These are phyloP conservation scores for Arthroderma sp. DNA, from an alignment of 2,329 filamentous ascomycete genomes.

Conservation along the genomic window DNA sequence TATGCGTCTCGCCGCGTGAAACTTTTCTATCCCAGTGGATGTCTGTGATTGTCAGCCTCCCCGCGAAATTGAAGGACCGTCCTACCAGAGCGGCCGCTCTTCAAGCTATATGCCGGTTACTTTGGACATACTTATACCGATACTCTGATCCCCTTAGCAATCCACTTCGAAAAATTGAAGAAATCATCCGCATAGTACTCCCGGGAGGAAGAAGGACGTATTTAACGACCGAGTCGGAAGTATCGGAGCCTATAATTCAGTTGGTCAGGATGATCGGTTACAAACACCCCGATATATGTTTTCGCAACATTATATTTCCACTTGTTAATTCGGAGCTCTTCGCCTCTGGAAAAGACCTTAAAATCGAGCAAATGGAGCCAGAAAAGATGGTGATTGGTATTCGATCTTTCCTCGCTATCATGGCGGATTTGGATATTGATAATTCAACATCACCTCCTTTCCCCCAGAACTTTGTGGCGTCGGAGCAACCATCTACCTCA, in stretches of 20 bases:
- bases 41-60: conserved; percentile 61
- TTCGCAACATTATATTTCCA: conserved; percentile 84
- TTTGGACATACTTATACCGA: conserved; percentile 92
- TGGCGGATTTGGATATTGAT: conserved; percentile 80
- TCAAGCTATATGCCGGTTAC: conserved; percentile 74
- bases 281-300: conserved; percentile 87
- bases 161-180: conserved; percentile 69
- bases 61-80: conserved; percentile 73
- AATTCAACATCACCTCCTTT: conserved; percentile 69
- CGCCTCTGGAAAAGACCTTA: conserved; percentile 59
- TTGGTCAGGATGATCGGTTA: conserved; percentile 90
- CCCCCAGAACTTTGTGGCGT: conserved; percentile 46
- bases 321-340: conserved; percentile 90
- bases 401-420: conserved; percentile 79
- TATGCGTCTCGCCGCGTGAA: conserved; percentile 79
- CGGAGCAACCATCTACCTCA: conserved; percentile 9
- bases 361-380: conserved; percentile 84
- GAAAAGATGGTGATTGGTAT: conserved; percentile 98
- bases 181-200: conserved; percentile 72
- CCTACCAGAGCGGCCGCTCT: conserved; percentile 64
- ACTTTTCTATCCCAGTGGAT: conserved; percentile 78
- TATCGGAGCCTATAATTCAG: conserved; percentile 82
- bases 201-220: conserved; percentile 68
- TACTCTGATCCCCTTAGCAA: conserved; percentile 56
- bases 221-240: conserved; percentile 67